Evolutionary conservation across 768 basidiomycete genomes (phyloP).

Genomic region (Cyclocybe aegerita): DNA sequence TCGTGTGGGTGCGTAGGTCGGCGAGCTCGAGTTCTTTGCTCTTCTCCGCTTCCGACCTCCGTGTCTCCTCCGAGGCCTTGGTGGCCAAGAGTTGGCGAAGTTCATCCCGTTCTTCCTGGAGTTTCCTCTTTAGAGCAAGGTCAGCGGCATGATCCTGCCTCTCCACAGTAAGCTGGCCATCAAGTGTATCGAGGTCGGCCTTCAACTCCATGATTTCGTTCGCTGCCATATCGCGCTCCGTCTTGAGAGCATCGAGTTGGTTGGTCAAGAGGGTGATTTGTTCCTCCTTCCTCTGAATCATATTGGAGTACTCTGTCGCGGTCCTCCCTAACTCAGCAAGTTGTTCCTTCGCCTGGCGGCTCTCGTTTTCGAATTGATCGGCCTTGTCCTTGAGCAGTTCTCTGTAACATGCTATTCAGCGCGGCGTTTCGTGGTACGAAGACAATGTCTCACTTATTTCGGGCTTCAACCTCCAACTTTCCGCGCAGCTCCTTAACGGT

Average conservation of each 20-base stretch:
- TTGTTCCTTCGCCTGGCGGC: slow-evolving; percentile 73
- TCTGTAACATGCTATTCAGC: slow-evolving; percentile 34
- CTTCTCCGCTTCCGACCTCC: slow-evolving; percentile 80
- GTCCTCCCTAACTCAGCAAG: slow-evolving; percentile 76
- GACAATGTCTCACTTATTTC: slow-evolving; percentile 51
- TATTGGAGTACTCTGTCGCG: slow-evolving; percentile 69
- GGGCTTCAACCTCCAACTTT: slow-evolving; percentile 64
- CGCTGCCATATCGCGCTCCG: slow-evolving; percentile 51
- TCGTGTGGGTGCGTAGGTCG: slow-evolving; percentile 64
- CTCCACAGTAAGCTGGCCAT: slow-evolving; percentile 59
- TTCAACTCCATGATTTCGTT: slow-evolving; percentile 70
- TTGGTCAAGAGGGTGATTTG: slow-evolving; percentile 55
- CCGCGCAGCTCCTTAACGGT: slow-evolving; percentile 66
- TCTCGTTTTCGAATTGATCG: slow-evolving; percentile 64
- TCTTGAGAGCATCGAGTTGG: slow-evolving; percentile 53
- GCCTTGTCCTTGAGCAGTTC: slow-evolving; percentile 60
- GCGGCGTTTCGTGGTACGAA: not conserved
- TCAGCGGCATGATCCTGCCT: slow-evolving; percentile 50
- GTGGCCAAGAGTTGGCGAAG: slow-evolving; percentile 81
- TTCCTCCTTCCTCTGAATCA: slow-evolving; percentile 77
- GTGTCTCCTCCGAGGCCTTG: slow-evolving; percentile 84
- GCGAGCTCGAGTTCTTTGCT: slow-evolving; percentile 84
- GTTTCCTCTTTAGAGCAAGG: slow-evolving; percentile 49
- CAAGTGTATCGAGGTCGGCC: slow-evolving; percentile 63
- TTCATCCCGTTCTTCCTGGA: slow-evolving; percentile 85